Conservation (phyloP, 495 filamentous ascomycete species). For the Aeminium ludgeri region DNA sequence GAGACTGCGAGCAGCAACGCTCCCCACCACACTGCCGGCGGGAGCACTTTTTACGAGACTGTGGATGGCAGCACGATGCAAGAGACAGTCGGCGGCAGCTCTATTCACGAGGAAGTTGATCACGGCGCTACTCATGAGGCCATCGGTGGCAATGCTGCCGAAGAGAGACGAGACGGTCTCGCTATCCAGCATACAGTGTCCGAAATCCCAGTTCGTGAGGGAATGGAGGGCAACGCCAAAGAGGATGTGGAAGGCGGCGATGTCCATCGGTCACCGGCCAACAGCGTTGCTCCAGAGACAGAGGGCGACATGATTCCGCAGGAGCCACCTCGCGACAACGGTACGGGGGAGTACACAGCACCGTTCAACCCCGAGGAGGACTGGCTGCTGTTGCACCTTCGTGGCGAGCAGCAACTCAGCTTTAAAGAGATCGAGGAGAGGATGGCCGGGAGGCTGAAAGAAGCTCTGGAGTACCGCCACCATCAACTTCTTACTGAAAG, state of each 20-base stretch:
- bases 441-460: constrained; percentile 4
- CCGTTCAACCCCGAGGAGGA: constrained; percentile 6
- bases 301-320: neutral
- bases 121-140: too few species aligned
- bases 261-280: neutral
- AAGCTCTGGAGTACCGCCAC: constrained; percentile 3
- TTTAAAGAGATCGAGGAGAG: constrained; percentile 6
- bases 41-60: neutral
- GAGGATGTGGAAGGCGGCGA: neutral
- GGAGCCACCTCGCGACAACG: neutral
- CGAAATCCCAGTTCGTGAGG: too few species aligned
- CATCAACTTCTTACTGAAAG: neutral
- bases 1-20: too few species aligned
- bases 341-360: neutral
- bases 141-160: too few species aligned
- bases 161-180: too few species aligned
- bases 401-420: constrained; percentile 5
- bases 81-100: neutral
- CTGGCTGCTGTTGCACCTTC: constrained; percentile 5
- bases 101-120: too few species aligned
- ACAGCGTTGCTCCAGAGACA: neutral
- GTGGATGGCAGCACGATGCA: neutral
- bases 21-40: neutral
- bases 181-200: too few species aligned
- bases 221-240: neutral